Conservation (phyloP, 139 green algal species). For the Haematococcus lacustris region DNA sequence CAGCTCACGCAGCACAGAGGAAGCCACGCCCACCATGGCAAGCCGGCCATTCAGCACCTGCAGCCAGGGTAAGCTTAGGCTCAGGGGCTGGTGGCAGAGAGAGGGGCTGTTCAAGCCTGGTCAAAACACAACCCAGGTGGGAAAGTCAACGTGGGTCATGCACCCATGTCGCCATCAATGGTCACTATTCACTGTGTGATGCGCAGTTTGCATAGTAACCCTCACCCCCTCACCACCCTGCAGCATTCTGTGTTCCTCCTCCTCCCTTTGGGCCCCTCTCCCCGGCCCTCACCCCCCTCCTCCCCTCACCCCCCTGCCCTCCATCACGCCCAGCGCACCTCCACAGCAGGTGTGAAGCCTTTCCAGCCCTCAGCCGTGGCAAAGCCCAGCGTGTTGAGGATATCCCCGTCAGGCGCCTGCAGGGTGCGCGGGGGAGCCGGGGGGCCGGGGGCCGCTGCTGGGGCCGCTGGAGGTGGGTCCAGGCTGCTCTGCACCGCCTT, state of each 20-base stretch:
- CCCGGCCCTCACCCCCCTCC: too few relatives aligned
- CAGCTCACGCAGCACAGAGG: constrained; percentile 36
- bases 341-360: constrained; percentile 54
- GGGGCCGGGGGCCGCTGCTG: not conserved
- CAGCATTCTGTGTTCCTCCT: too few relatives aligned
- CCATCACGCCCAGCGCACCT: constrained; percentile 24
- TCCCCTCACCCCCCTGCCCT: too few relatives aligned
- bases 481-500: not conserved
- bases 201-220: too few relatives aligned
- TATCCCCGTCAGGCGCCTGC: not conserved
- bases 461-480: not conserved
- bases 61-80: not conserved
- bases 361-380: constrained; percentile 47
- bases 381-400: constrained; percentile 45
- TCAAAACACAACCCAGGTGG: too few relatives aligned
- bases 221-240: too few relatives aligned
- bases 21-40: constrained; percentile 54
- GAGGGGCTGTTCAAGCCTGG: too few relatives aligned
- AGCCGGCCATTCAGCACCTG: constrained; percentile 44
- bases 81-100: not conserved
- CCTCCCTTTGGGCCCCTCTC: too few relatives aligned
- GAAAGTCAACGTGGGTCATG: too few relatives aligned
- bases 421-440: not conserved
- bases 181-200: too few relatives aligned
- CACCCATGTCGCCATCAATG: too few relatives aligned